Percentiles rank a stretch among this genome's conserved stretches.
phyloP scores from a whole-genome alignment of 176 grass and related monocot species.

The Musa beccarii region DNA sequence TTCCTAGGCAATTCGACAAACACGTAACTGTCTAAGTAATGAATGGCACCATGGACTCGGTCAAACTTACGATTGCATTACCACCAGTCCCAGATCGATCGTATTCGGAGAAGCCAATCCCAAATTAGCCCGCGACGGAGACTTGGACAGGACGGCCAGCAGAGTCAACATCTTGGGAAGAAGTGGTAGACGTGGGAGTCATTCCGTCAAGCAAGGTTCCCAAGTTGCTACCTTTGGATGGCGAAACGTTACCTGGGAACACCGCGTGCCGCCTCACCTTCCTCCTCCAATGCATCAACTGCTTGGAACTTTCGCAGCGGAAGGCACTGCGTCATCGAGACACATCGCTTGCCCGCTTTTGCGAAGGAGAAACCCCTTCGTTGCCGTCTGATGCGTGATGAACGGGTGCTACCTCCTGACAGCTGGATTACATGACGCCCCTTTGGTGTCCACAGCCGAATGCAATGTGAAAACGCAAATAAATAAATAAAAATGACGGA shows the following conservation, averaged over 20 bases:
- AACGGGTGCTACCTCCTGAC: neutral
- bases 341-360: neutral
- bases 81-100: neutral
- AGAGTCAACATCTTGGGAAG: too few species aligned
- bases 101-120: neutral
- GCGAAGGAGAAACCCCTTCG: neutral
- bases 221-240: neutral
- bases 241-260: neutral
- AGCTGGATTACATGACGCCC: neutral
- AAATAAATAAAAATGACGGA: neutral
- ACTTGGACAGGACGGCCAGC: neutral
- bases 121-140: too few species aligned
- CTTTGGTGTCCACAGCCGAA: too few species aligned
- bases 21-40: neutral
- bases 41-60: neutral
- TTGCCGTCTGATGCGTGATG: neutral
- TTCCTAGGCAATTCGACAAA: neutral
- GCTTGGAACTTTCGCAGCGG: neutral
- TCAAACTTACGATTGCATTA: neutral
- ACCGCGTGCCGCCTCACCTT: neutral
- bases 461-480: neutral
- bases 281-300: neutral
- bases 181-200: neutral
- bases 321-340: neutral
- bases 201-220: neutral